Percentiles rank a stretch among this genome's conserved stretches.
Conservation (phyloP, 148 eudicot species). For the Rhododendron vialii region DNA sequence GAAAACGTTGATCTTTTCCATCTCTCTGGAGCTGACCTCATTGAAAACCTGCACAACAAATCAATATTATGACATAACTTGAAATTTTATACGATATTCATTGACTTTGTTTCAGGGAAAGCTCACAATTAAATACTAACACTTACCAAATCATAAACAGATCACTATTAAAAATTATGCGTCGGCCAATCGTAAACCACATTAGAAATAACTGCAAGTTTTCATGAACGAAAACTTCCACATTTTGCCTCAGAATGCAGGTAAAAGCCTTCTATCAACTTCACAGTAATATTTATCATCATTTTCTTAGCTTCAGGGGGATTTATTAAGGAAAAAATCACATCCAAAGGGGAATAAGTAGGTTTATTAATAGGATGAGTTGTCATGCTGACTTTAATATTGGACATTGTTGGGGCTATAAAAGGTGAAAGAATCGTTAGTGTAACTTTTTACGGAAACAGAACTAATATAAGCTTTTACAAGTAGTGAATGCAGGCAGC, state of each 20-base stretch:
- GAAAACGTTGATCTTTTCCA: slow-evolving; percentile 82
- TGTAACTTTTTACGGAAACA: not conserved
- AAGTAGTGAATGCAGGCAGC: not conserved
- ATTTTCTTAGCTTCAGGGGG: not conserved
- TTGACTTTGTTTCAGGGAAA: not conserved
- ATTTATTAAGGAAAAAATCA: not conserved
- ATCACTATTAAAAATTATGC: not conserved
- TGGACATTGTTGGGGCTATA: not conserved
- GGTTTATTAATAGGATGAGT: not conserved
- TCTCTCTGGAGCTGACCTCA: slow-evolving; percentile 82
- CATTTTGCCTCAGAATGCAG: not conserved
- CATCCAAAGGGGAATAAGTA: not conserved
- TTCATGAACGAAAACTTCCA: not conserved
- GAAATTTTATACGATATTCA: not conserved
- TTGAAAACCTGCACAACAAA: slow-evolving; percentile 59
- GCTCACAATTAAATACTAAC: not conserved
- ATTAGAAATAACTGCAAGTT: not conserved
- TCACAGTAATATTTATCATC: not conserved
- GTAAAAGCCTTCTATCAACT: not conserved
- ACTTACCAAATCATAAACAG: not conserved
- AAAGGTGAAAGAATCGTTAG: not conserved
- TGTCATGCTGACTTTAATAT: not conserved
- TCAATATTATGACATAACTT: not conserved
- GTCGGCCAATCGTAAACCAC: not conserved
- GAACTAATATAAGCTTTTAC: not conserved